Conservation (phyloP, 2,329 filamentous ascomycete genomes). For the Pyricularia sp. region DNA sequence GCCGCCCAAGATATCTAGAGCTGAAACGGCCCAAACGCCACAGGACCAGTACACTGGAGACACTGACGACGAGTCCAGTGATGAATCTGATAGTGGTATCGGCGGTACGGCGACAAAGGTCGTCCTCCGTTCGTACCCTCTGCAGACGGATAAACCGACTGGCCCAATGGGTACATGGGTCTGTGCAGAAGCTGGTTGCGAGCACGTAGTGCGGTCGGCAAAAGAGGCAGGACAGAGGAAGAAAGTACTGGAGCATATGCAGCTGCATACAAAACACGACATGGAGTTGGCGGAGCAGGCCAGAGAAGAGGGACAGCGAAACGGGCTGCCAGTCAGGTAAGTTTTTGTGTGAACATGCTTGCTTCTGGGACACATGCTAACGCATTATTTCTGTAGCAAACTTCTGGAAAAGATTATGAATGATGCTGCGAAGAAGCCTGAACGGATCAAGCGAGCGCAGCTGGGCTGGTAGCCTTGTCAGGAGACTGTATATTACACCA, state of each 20-base stretch:
- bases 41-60: neutral
- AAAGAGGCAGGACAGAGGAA: neutral
- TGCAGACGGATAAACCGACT: constrained; percentile 34
- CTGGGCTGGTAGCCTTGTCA: neutral
- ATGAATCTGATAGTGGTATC: constrained; percentile 9
- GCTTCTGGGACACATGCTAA: neutral
- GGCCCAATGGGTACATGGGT: constrained; percentile 53
- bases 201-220: constrained; percentile 48
- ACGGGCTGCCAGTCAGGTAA: constrained; percentile 2
- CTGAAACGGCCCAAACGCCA: neutral
- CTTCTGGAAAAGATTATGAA: constrained; percentile 3
- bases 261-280: neutral
- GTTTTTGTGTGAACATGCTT: neutral
- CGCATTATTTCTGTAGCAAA: neutral
- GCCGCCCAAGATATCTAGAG: constrained; percentile 6
- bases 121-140: constrained; percentile 33
- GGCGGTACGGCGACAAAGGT: constrained; percentile 14
- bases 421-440: constrained; percentile 1
- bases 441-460: neutral
- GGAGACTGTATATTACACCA: neutral
- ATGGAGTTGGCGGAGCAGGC: neutral
- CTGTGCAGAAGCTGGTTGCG: constrained; percentile 52
- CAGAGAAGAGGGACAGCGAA: neutral
- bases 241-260: neutral
- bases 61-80: neutral